phyloP scores from a whole-genome alignment of 805 yeast genomes.

The Wickerhamiella bombiphila region DNA sequence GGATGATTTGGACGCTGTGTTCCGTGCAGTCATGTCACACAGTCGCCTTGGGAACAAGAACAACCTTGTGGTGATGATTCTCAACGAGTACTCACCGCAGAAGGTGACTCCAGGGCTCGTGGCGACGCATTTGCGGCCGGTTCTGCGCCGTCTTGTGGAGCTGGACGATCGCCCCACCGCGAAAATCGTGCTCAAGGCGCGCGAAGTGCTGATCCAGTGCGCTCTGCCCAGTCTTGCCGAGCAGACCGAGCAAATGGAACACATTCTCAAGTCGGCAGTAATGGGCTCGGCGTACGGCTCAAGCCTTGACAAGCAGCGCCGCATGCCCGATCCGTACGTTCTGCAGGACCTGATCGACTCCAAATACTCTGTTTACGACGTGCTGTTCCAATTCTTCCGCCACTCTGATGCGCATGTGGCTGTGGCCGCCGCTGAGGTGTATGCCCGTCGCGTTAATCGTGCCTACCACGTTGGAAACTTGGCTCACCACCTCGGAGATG shows the following conservation, averaged over 20 bases:
- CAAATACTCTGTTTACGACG: conserved; percentile 91
- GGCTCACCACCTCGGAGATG: conserved; percentile 37
- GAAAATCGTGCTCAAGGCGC: conserved; percentile 85
- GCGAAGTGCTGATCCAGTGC: conserved; percentile 93
- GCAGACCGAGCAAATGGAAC: conserved; percentile 94
- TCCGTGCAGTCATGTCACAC: conserved; percentile 67
- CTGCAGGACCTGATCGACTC: conserved; percentile 91
- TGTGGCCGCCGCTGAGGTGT: conserved; percentile 93
- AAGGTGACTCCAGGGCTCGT: conserved; percentile 59
- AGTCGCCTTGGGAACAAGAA: conserved; percentile 88
- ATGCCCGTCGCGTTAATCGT: conserved; percentile 90
- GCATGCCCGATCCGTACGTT: conserved; percentile 65
- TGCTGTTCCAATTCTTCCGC: conserved; percentile 76
- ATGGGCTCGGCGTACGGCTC: conserved; percentile 73
- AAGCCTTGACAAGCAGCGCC: conserved; percentile 29
- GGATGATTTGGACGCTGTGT: conserved; percentile 58
- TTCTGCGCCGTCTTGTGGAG: conserved; percentile 69
- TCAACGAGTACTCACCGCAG: conserved; percentile 66
- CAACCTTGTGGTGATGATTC: conserved; percentile 71
- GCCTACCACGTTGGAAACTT: conserved; percentile 82
- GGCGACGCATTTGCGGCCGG: conserved; percentile 50
- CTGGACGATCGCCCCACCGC: conserved; percentile 83
- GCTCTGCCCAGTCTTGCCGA: conserved; percentile 92
- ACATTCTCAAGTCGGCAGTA: conserved; percentile 81
- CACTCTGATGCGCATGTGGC: conserved; percentile 78